These are phyloP conservation scores for Syncephalastrum contaminatum DNA, from an alignment of 371 early-diverging fungal genomes.

Conservation along the genomic window DNA sequence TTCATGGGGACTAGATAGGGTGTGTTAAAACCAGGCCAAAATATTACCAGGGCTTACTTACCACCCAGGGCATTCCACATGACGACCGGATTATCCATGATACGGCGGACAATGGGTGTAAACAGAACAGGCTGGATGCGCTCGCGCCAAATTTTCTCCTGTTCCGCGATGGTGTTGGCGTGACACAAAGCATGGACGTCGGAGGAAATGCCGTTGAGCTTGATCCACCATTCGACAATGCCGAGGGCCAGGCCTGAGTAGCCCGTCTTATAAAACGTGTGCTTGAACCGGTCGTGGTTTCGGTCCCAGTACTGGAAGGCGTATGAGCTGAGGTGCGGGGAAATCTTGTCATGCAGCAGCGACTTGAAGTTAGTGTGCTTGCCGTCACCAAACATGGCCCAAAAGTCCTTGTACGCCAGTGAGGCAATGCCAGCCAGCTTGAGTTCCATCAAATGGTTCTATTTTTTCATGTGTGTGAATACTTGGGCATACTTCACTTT, in stretches of 20 bases:
- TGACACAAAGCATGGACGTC: conserved; percentile 60
- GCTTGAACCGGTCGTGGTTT: conserved; percentile 56
- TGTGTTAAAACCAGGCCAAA: not conserved
- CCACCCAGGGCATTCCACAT: conserved; percentile 86
- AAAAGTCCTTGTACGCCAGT: conserved; percentile 67
- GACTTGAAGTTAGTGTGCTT: conserved; percentile 56
- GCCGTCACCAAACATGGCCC: conserved; percentile 85
- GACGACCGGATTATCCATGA: conserved; percentile 77
- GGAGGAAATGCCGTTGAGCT: conserved; percentile 57
- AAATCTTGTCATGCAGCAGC: conserved; percentile 66
- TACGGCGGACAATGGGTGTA: conserved; percentile 58
- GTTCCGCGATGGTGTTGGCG: conserved; percentile 60
- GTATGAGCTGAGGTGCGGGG: conserved; percentile 70
- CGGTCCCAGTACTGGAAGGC: conserved; percentile 82
- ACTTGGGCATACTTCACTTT: not conserved
- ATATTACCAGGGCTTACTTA: conserved; percentile 13
- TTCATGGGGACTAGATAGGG: conserved; percentile 68
- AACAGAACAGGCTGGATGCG: conserved; percentile 67
- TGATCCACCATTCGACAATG: conserved; percentile 65
- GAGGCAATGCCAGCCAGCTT: conserved; percentile 72
- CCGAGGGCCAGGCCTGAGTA: conserved; percentile 80
- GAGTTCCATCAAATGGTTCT: conserved; percentile 82
- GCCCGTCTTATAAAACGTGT: conserved; percentile 80
- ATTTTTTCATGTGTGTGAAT: not conserved
- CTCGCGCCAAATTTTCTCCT: conserved; percentile 62